These are phyloP conservation scores for Striga asiatica DNA, from an alignment of 257 asterid species.

Conservation along the genomic window DNA sequence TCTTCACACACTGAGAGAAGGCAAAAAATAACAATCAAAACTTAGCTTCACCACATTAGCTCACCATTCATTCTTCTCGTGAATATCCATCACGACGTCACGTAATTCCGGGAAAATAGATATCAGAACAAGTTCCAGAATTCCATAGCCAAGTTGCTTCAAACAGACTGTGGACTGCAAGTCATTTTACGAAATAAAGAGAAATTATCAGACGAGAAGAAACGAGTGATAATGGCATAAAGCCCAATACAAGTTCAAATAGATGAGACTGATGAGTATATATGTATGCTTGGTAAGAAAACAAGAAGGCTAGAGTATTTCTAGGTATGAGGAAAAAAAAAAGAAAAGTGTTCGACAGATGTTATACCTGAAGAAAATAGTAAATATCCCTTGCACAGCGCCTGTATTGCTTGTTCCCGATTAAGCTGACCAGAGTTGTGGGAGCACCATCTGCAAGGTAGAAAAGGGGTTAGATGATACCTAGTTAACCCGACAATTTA, in stretches of 20 bases:
- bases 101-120: conserved; percentile 77
- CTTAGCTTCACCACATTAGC: conserved; percentile 25
- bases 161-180: conserved; percentile 83
- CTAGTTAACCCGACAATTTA: conserved; percentile 11
- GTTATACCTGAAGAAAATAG: conserved; percentile 86
- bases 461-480: conserved; percentile 2
- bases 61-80: conserved; percentile 36
- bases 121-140: conserved; percentile 71
- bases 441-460: conserved; percentile 83
- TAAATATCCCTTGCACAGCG: conserved; percentile 81
- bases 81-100: conserved; percentile 63
- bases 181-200: neutral
- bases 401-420: conserved; percentile 85
- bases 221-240: too few relatives aligned
- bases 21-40: conserved; percentile 1
- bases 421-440: conserved; percentile 83
- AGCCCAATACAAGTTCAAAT: too few relatives aligned
- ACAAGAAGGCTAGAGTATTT: neutral
- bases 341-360: neutral
- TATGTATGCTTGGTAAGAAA: neutral
- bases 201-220: neutral
- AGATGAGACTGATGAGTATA: neutral
- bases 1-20: conserved; percentile 7
- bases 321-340: neutral
- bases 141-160: conserved; percentile 93